Evolutionary conservation across 805 yeast genomes (phyloP), one percentile per base, ranked within the genome.

Genomic region (Nakazawaea peltata): DNA sequence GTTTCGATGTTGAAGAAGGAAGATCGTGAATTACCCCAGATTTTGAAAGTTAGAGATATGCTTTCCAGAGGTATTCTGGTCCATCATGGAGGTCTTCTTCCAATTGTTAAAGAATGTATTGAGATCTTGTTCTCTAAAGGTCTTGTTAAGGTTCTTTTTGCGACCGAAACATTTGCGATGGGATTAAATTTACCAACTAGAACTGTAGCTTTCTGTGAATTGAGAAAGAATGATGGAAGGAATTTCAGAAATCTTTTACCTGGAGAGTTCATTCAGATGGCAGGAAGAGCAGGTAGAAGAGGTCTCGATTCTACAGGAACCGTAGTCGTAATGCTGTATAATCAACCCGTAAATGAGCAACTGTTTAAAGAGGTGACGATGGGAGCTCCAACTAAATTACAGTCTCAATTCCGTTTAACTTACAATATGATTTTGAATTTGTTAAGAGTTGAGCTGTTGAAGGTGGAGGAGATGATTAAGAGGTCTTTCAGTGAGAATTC

Each of bases 151-250:
- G 92, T 90, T 1, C 62, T 92, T 34, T 92, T 92, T 63, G 97
- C 98, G 0, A 92, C 98, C 0, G 98, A 92, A 57, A 92, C 98
- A 0, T 90, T 92, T 67, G 97, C 98, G 5, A 92, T 92, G 97
- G 98, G 98, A 11, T 71, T 92, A 53, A 92, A 92, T 53, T 65
- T 92, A 51, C 98, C 98, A 10, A 90, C 98, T 0, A 77, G 95
- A 61, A 92, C 98, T 0, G 98, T 92, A 24, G 88, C 90, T 1
- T 92, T 92, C 55, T 74, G 86, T 42, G 85, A 81, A 31, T 62
- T 81, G 33, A 65, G 90, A 45, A 92, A 92, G 51, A 95, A 90
- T 54, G 98, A 92, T 53, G 97, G 97, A 30, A 70, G 77, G 21
- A 72, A 73, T 0, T 77, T 85, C 57, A 71, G 98, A 57, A 74